Evolutionary conservation across 169 alveolate species (phyloP).

Genomic region (Amoebophrya sp.): DNA sequence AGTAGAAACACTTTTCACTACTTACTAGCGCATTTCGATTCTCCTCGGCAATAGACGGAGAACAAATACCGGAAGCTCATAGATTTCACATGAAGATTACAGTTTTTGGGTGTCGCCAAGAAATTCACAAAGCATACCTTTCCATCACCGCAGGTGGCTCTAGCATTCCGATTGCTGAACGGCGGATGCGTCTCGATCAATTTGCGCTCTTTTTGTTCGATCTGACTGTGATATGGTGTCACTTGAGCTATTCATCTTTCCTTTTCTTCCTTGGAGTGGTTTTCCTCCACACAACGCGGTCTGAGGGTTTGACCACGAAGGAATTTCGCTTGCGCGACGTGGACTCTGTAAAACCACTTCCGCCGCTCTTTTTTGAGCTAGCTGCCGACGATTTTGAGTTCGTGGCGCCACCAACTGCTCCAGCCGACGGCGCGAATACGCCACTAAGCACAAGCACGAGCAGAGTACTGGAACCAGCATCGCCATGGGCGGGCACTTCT

Average conservation of each 20-base stretch:
- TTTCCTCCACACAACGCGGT: neutral
- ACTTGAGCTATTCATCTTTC: neutral
- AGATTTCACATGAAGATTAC: too few relatives aligned
- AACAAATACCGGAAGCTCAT: too few relatives aligned
- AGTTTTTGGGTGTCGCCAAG: too few relatives aligned
- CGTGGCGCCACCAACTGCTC: neutral
- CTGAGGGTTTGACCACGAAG: neutral
- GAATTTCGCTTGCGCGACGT: neutral
- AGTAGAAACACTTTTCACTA: too few relatives aligned
- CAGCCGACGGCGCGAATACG: too few relatives aligned
- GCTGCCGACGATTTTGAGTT: neutral
- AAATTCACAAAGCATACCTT: too few relatives aligned
- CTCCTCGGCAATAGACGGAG: too few relatives aligned
- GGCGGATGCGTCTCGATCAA: neutral
- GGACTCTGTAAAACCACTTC: neutral
- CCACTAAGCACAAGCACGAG: too few relatives aligned
- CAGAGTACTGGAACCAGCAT: neutral
- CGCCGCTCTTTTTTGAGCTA: neutral
- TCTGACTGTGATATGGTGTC: conserved; percentile 10
- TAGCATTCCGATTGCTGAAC: neutral
- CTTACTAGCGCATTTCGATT: too few relatives aligned
- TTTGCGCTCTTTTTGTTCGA: neutral
- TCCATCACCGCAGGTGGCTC: neutral
- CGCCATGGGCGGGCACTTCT: neutral
- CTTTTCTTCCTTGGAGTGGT: neutral